Percentiles rank a stretch among this genome's conserved stretches.
These are phyloP conservation scores for Aspergillus pseudoglaucus DNA, from an alignment of 2,329 filamentous ascomycete genomes.

Conservation along the genomic window DNA sequence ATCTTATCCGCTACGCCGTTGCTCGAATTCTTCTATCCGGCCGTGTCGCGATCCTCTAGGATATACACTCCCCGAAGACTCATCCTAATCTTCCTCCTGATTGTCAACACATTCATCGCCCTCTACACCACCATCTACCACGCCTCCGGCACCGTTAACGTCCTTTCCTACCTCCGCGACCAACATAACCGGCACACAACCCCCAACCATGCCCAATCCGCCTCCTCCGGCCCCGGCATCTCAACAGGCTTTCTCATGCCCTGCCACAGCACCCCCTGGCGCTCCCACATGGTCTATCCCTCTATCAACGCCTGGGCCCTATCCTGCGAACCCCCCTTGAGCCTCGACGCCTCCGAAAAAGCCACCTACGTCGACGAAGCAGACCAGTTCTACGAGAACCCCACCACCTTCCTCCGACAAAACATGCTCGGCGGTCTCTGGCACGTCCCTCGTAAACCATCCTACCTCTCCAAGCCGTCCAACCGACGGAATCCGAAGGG, in stretches of 20 bases:
- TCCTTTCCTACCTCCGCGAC: slow-evolving; percentile 67
- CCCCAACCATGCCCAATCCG: slow-evolving; percentile 38
- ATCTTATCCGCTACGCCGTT: slow-evolving; percentile 66
- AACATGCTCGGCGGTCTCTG: slow-evolving; percentile 43
- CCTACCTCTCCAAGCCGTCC: slow-evolving; percentile 16
- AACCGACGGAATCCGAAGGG: slow-evolving; percentile 1
- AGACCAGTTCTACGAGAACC: slow-evolving; percentile 75
- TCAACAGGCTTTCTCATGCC: slow-evolving; percentile 80
- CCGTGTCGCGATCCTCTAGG: slow-evolving; percentile 26
- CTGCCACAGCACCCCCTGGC: slow-evolving; percentile 94
- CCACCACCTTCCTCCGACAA: slow-evolving; percentile 50
- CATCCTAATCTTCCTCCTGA: slow-evolving; percentile 54
- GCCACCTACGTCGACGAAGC: slow-evolving; percentile 76
- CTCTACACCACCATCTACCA: slow-evolving; percentile 70
- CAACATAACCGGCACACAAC: slow-evolving; percentile 56
- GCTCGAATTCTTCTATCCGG: slow-evolving; percentile 56
- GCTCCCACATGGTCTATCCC: slow-evolving; percentile 73
- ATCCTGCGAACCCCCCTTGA: slow-evolving; percentile 81
- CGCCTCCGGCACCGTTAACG: slow-evolving; percentile 69
- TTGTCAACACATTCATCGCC: slow-evolving; percentile 64
- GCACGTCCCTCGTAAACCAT: slow-evolving; percentile 27
- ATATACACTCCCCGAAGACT: slow-evolving; percentile 41
- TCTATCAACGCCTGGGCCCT: slow-evolving; percentile 73
- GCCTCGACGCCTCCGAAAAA: slow-evolving; percentile 56
- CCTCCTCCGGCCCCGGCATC: slow-evolving; percentile 29